A percentile compares a stretch with the other conserved stretches of the same genome.
These are phyloP conservation scores for Cocos nucifera DNA, from an alignment of 176 grass and related monocot genomes.

Conservation along the genomic window DNA sequence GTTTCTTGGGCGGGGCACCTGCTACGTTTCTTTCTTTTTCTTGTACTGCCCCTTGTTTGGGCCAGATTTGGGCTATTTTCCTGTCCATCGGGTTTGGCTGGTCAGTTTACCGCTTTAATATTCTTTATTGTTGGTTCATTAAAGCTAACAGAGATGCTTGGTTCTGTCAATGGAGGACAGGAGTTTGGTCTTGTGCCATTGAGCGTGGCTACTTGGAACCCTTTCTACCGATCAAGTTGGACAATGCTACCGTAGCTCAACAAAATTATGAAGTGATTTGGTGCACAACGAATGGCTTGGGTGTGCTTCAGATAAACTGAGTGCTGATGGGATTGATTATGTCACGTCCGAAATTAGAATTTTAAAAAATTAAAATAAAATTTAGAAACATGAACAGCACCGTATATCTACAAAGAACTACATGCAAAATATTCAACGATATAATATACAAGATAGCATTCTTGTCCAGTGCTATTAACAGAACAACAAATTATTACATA, in stretches of 20 bases:
- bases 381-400: too few relatives aligned
- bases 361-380: too few relatives aligned
- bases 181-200: constrained; percentile 75
- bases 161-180: constrained; percentile 23
- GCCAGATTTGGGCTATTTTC: too few relatives aligned
- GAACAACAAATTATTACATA: too few relatives aligned
- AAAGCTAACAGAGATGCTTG: constrained; percentile 2
- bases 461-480: too few relatives aligned
- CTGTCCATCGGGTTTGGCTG: not conserved
- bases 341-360: too few relatives aligned
- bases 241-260: constrained; percentile 20
- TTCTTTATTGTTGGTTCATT: not conserved
- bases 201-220: constrained; percentile 64
- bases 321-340: constrained; percentile 52
- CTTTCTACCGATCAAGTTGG: constrained; percentile 61
- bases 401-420: too few relatives aligned
- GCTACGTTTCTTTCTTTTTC: too few relatives aligned
- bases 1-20: too few relatives aligned
- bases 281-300: constrained; percentile 84
- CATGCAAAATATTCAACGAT: too few relatives aligned
- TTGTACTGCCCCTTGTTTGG: too few relatives aligned
- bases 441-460: too few relatives aligned
- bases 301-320: constrained; percentile 55
- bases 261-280: constrained; percentile 26
- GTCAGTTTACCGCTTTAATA: not conserved